Conservation (phyloP, 192 early-diverging fungal species). For the Entomortierella beljakovae region DNA sequence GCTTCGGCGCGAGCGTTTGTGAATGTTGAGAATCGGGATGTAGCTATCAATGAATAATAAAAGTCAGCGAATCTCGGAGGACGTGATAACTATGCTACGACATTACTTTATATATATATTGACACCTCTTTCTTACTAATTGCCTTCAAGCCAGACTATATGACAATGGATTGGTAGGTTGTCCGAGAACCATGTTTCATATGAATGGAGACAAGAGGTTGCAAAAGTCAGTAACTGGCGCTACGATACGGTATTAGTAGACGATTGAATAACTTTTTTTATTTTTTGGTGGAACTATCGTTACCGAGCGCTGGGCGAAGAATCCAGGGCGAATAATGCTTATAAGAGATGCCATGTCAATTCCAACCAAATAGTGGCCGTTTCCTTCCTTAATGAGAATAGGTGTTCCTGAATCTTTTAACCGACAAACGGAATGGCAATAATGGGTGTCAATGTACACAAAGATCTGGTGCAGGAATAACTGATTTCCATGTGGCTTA, state of each 20-base stretch:
- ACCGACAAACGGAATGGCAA: background rate
- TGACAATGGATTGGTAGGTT: too few relatives aligned
- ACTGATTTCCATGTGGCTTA: background rate
- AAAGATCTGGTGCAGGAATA: background rate
- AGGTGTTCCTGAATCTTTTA: background rate
- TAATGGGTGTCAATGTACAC: conserved; percentile 2
- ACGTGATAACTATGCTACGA: background rate
- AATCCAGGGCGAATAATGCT: conserved; percentile 37
- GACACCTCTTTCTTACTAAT: conserved; percentile 8
- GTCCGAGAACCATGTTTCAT: too few relatives aligned
- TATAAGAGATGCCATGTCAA: conserved; percentile 36
- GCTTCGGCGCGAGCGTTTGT: conserved; percentile 39
- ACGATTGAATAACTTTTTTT: background rate
- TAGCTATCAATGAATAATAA: background rate
- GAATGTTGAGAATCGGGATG: conserved; percentile 39
- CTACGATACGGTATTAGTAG: too few relatives aligned
- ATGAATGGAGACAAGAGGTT: too few relatives aligned
- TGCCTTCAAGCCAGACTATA: conserved; percentile 24
- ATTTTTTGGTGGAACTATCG: background rate
- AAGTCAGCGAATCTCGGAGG: background rate
- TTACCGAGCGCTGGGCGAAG: conserved; percentile 44
- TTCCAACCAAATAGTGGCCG: too few relatives aligned
- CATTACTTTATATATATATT: background rate
- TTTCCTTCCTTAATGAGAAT: background rate
- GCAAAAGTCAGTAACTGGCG: too few relatives aligned